Conservation (phyloP, 108 stramenopile species). For the Epipyxis sp. region DNA sequence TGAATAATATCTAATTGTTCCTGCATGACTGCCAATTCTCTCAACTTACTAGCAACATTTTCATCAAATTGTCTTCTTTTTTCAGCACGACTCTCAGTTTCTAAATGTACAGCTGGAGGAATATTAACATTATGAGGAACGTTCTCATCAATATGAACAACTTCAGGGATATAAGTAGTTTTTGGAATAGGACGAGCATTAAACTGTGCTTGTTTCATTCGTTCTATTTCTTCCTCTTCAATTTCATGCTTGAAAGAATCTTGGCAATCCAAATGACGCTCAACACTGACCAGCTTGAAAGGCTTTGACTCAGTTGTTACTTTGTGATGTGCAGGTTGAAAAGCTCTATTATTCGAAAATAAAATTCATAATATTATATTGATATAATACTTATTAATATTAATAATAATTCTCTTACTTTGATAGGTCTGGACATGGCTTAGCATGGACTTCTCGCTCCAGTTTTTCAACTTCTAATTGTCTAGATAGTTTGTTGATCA, state of each 20-base stretch:
- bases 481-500: background rate
- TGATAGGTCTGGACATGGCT: background rate
- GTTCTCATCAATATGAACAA: background rate
- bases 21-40: background rate
- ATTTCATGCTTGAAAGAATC: background rate
- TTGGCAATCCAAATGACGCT: background rate
- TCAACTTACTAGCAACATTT: background rate
- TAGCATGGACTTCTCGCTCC: background rate
- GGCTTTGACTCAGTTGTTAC: background rate
- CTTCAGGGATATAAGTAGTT: background rate
- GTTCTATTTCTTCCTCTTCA: background rate
- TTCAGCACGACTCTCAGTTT: background rate
- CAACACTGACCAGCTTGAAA: background rate
- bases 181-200: constrained; percentile 22
- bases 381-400: too few relatives aligned
- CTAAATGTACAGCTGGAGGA: background rate
- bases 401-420: too few relatives aligned
- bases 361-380: too few relatives aligned
- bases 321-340: too few relatives aligned
- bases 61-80: constrained; percentile 13
- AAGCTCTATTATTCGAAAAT: too few relatives aligned
- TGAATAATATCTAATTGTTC: background rate
- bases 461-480: background rate
- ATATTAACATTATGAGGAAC: background rate
- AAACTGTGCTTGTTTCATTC: background rate